Base-by-base conservation (phyloP, 2,329 filamentous ascomycete genomes). In the Cytospora piceicola region DNA sequence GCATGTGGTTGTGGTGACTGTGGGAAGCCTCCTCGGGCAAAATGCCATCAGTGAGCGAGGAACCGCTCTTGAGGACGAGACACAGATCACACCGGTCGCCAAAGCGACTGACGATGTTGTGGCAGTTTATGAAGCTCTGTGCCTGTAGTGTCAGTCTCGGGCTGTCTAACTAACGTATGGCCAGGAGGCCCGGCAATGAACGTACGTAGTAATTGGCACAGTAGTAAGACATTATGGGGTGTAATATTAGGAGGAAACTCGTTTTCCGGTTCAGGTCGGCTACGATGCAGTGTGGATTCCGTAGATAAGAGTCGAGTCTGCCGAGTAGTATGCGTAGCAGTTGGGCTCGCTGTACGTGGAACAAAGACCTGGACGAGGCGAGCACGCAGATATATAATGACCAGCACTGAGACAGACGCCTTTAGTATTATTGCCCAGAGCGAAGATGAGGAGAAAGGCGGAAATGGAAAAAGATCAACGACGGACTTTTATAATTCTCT, bases 191-290 rank as follows among this genome's bases (percentile, higher is more conserved):
- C 22, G 27, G n/a, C 7, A 12, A 30, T n/a, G 56, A 6, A 64
- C 73, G 32, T 70, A 77, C 76, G 62, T 78, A 78, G 70, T 77
- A 78, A 68, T 77, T 78, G 58, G 76, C 74, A 65, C 76, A 78
- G 59, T 77, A 77, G 70, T 73, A 77, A 70, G 69, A 66, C 73
- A 75, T 75, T 55, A 34, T 67, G 57, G 17, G n/a, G 34, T 49
- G n/a, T 53, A 24, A 32, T 58, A 39, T 27, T 3, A 29, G n/a
- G 15, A 29, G 34, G 17, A 22, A 22, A 29, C 29, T 63, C 22
- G 60, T 27, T 12, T 12, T 22, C 12, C 6, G 20, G 34, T 36
- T 57, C 53, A 63, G 60, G n/a, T 27, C 60, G 57, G 56, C 29
- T 57, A 15, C 39, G 22, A 36, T 12, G 11, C 39, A 22, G 24